Base-by-base conservation (phyloP, 352 stramenopile species). In the Globisporangium alternatum region DNA sequence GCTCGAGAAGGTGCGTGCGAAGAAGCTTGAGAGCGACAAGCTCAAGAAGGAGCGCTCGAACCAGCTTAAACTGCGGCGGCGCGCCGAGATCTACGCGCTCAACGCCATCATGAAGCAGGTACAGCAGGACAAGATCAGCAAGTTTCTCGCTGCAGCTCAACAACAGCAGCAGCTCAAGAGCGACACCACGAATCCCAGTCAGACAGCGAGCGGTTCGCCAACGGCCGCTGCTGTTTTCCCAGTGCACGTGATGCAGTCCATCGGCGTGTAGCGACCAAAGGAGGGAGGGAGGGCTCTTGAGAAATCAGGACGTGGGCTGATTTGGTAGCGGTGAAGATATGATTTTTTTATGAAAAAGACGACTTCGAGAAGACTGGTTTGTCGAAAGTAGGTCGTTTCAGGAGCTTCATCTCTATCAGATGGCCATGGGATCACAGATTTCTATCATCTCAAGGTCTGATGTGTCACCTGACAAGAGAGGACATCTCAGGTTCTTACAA, bases 81-180 rank as follows among this genome's bases (percentile, higher is more conserved):
- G 82, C 21, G 76, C 82, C 22, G 82, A 91, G 65, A 91, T 91
- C 56, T 91, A 91, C 69, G 80, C 81, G 25, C 72, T 91, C 3
- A 89, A 91, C 55, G 76, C 82, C 10, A 68, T 89, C 21, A 66
- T 91, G 57, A 68, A 77, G 15, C 69, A 87, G 56, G 62, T 91
- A 19, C 82, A 91, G 55, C 82, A 89, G 56, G 78, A 78, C 17
- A 91, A 91, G 66, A 75, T 89, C 55, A 64, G 75, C 1, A 60
- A 53, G 22, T 91, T 78, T 37, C 75, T 91, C 47, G 64, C 68
- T 3, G 41, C 13, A 4, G 6, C 41, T 5, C 70, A 70, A 0
- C 70, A 87, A 56, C 71, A 76, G 49, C 30, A 74, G 30, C 52
- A 35, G 48, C 22, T 35, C 19, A 30, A 7, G 7, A 19, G 25